Base-by-base conservation (phyloP, 768 basidiomycete genomes). In the Xerocomellus intermedius region DNA sequence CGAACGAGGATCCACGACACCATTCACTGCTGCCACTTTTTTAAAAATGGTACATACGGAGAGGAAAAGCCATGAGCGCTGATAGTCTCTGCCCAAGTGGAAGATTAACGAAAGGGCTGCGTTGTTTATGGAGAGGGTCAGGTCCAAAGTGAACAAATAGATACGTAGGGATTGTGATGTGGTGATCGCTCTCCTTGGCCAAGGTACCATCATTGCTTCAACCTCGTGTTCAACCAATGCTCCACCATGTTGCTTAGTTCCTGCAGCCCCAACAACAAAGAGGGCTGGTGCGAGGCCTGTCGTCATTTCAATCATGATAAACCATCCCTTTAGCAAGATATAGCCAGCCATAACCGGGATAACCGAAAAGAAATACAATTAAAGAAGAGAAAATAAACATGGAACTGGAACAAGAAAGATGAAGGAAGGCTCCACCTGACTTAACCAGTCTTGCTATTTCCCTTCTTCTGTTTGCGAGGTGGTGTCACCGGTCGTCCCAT, bases 401-500 rank as follows among this genome's bases (percentile, higher is more conserved):
- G 60, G 44, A 50, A 51, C 57, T 53, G 65, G 59, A 50, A 46
- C 60, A 66, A 67, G 63, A 59, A 56, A 63, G 69, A 70, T 61
- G 59, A 62, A 58, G 51, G 30, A 50, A 37, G 8, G 63, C 59
- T 60, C 64, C 60, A 61, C 58, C 69, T 61, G 51, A 57, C 70
- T 73, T 36, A 75, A 56, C 74, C 73, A 69, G 76, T 82, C 81
- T 90, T 91, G 77, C 78, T 84, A 64, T 89, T 91, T 81, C 94
- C 94, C 85, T 95, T 95, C 89, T 94, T 96, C 77, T 87, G 86
- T 81, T 96, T 97, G 74, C 95, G 91, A 58, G 95, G 95, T 59
- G 94, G 94, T 61, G 95, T 98, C 64, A 95, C 89, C 6, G 90
- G 92, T 62, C 92, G 82, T 24, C 87, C 88, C 80, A 87, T 84